Percentiles rank a stretch among this genome's conserved stretches.
Evolutionary conservation across 495 filamentous ascomycete genomes (phyloP).

Genomic region (Penicillium simplicissimum): DNA sequence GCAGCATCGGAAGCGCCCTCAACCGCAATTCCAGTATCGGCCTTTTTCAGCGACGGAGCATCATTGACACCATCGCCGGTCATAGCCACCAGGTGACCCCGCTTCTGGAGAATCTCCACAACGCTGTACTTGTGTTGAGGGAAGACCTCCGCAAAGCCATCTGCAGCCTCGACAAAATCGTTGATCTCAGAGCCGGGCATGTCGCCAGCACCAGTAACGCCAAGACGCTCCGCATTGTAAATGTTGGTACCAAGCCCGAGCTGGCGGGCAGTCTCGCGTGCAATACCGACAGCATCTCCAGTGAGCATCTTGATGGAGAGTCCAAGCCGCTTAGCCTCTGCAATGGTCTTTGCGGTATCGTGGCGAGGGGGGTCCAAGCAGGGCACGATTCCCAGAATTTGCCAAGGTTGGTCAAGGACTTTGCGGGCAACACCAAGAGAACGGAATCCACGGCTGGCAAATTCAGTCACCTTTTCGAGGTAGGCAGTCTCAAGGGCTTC

Average conservation of each 20-base stretch:
- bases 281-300: conserved; percentile 92
- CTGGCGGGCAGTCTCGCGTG: conserved; percentile 85
- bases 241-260: conserved; percentile 91
- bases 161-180: conserved; percentile 92
- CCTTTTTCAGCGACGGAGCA: conserved; percentile 93
- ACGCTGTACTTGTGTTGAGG: conserved; percentile 97
- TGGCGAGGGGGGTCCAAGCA: conserved; percentile 89
- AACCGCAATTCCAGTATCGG: conserved; percentile 84
- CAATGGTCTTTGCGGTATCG: conserved; percentile 87
- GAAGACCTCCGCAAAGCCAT: conserved; percentile 94
- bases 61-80: conserved; percentile 99
- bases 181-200: conserved; percentile 92
- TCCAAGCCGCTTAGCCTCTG: conserved; percentile 84
- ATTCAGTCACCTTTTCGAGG: conserved; percentile 87
- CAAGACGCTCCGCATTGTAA: conserved; percentile 87
- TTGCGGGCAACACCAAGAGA: conserved; percentile 90
- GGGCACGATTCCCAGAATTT: conserved; percentile 92
- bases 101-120: conserved; percentile 92
- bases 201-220: conserved; percentile 80
- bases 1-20: conserved; percentile 93
- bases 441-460: conserved; percentile 88
- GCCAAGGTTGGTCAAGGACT: conserved; percentile 73
- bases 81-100: conserved; percentile 95
- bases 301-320: conserved; percentile 96
- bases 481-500: conserved; percentile 75